phyloP scores from a whole-genome alignment of 345 rosid species.

The Theobroma cacao region DNA sequence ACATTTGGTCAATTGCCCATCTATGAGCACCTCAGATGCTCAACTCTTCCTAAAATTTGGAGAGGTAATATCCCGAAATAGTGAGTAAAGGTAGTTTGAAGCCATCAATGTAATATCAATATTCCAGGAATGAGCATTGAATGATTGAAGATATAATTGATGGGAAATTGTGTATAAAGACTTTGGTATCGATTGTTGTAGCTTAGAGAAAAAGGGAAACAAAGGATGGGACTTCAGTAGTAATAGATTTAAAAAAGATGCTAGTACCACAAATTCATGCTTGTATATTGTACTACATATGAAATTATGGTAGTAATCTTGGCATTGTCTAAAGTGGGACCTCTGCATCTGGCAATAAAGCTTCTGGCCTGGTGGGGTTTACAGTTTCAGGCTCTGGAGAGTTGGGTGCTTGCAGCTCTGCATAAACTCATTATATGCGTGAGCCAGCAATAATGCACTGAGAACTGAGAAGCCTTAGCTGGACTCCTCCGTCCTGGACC shows the following conservation, averaged over 20 bases:
- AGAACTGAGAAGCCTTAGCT: slow-evolving; percentile 5
- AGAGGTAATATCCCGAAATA: slow-evolving; percentile 89
- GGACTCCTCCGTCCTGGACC: background rate
- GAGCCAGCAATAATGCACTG: slow-evolving; percentile 31
- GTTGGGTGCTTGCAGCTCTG: slow-evolving; percentile 14
- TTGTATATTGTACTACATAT: slow-evolving; percentile 11
- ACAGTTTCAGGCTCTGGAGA: background rate
- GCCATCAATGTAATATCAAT: background rate
- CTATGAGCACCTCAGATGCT: slow-evolving; percentile 95
- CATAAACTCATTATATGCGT: slow-evolving; percentile 15
- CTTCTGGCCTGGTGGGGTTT: slow-evolving; percentile 18
- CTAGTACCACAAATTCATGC: slow-evolving; percentile 8
- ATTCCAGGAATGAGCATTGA: background rate
- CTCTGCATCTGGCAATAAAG: background rate
- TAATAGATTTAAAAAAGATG: background rate
- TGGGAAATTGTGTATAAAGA: slow-evolving; percentile 18
- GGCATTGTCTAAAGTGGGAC: slow-evolving; percentile 17
- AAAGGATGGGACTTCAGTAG: background rate
- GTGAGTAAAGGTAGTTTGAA: slow-evolving; percentile 27
- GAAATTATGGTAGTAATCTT: slow-evolving; percentile 22
- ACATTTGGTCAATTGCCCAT: slow-evolving; percentile 72
- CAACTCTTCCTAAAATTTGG: slow-evolving; percentile 89
- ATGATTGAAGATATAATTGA: background rate
- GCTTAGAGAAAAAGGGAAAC: background rate
- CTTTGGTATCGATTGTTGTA: slow-evolving; percentile 21